Evolutionary conservation across 345 rosid genomes (phyloP), one percentile per base, ranked within the genome.

Genomic region (Hirschfeldia incana): DNA sequence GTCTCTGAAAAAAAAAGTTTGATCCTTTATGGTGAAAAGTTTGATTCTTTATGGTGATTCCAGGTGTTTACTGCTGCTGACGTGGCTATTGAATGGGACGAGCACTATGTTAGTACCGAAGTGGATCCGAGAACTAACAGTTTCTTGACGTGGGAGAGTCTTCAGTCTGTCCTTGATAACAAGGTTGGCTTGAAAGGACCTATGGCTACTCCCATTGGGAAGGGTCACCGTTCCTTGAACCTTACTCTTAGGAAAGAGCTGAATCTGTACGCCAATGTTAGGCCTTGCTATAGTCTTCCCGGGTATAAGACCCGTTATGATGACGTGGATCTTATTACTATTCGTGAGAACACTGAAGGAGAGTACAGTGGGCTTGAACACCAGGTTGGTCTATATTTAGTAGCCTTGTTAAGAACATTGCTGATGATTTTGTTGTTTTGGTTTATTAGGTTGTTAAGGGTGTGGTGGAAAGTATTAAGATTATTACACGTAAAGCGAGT

Each of bases 321-420:
- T 75, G 79, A 93, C 70, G 99, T 95, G 27, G 75, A 95, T 81
- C 98, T 95, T 57, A 73, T 95, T 58, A 95, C 99, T 33, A 95
- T 95, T 58, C 93, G 99, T 70, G 99, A 95, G 70, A 95, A 95
- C 82, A 95, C 98, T 0, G 99, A 95, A 88, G 99, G 99, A 70
- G 99, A 95, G 80, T 93, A 93, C 87, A 93, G 99, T 84, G 99
- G 98, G 70, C 98, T 93, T 29, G 99, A 95, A 75, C 99, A 95
- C 74, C 98, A 91, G 86, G 98, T 94, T 70, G n/a, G 16, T 42
- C 28, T 60, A 8, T 60, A 8, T 62, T 53, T 61, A 21, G 67
- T 21, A 36, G 27, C 3, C 9, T 65, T 72, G 28, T 67, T 30
- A 3, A 44, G 62, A 61, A 1, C 11, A 8, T 37, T 65, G 9